Evolutionary conservation across 805 yeast species (phyloP).

Genomic region (Saturnispora zaruensis): DNA sequence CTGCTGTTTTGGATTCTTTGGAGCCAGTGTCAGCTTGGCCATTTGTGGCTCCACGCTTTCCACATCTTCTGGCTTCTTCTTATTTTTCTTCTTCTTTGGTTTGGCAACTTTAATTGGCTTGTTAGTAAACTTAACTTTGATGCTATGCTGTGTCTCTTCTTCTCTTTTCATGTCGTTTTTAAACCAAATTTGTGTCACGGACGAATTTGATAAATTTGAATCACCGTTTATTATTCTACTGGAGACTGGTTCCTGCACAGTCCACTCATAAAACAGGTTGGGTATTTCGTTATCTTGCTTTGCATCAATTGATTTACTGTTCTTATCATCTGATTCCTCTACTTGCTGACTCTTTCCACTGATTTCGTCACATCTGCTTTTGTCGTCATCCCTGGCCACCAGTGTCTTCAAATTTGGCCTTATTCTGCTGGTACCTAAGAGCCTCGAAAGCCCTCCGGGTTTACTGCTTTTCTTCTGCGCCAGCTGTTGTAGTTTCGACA

Average conservation of each 20-base stretch:
- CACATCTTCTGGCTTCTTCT: background rate
- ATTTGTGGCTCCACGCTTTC: constrained; percentile 4
- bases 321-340: background rate
- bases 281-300: background rate
- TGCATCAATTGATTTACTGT: background rate
- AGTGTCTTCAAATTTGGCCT: background rate
- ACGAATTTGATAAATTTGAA: background rate
- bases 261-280: background rate
- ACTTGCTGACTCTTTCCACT: background rate
- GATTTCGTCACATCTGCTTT: background rate
- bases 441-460: constrained; percentile 1
- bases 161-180: background rate
- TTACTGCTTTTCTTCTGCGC: constrained; percentile 9
- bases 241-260: background rate
- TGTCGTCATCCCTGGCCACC: background rate
- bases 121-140: constrained; percentile 31
- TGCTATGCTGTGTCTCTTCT: background rate
- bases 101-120: constrained; percentile 11
- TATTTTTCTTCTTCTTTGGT: constrained; percentile 9
- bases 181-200: background rate
- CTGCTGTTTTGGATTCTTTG: constrained; percentile 1
- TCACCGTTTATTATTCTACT: background rate
- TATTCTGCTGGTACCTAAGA: background rate
- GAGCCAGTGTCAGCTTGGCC: constrained; percentile 6
- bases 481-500: constrained; percentile 17